Evolutionary conservation across 805 yeast species (phyloP), one percentile per base, ranked within the genome.

Genomic region (Schwanniomyces polymorphus): DNA sequence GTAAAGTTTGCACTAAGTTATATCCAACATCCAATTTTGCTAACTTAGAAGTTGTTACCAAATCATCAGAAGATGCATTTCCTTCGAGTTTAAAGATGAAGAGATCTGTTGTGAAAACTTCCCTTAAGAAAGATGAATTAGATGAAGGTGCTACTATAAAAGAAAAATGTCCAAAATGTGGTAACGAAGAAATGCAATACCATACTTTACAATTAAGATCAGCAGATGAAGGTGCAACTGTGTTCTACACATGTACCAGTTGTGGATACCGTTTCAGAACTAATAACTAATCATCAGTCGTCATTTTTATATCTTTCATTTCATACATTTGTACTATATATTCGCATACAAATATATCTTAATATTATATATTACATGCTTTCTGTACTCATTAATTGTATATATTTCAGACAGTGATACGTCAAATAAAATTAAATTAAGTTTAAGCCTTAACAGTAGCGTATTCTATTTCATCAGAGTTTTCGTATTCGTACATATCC

Each of bases 211-310:
- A 94, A 70, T 79, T 94, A 58, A 84, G 99, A 72, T 88, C 97
- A 45, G 99, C 99, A 1, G 99, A 94, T 78, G 99, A 94, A 79
- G 99, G 99, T 79, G 96, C 99, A 26, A 94, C 99, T 8, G 98
- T 94, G 29, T 94, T 94, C 65, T 95, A 94, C 72, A 92, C 99
- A 1, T 94, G 99, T 75, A 86, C 96, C 1, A 73, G 80, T 37
- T 94, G 99, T 79, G 91, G 91, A 38, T 90, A 92, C 78, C 84
- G 89, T 60, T 91, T 88, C 76, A 86, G 97, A 75, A 91, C 97
- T 31, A 92, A 94, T 68, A 94, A 94, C 66, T 92, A 54, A 53
- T 28, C 6, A 6, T 16, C 34, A 21, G 11, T 17, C 40, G 14
- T 29, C 17, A 16, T 16, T 38, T 14, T 10, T 27, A 21, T 31